A percentile compares a stretch with the other conserved stretches of the same genome.
Conservation (phyloP, 2,329 filamentous ascomycete genomes). For the Talaromyces marneffei region DNA sequence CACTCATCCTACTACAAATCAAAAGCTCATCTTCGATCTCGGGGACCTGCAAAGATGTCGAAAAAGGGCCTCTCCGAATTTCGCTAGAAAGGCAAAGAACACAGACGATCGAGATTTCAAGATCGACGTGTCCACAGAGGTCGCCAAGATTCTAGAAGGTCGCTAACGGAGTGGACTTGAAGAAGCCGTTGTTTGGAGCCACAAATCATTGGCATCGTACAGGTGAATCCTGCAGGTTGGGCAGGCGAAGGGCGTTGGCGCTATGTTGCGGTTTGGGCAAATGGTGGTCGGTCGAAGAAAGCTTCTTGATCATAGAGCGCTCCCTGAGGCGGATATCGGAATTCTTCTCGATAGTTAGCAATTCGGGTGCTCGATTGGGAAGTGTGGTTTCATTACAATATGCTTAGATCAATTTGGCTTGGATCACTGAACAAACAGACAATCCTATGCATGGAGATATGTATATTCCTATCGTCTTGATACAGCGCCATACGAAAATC, state of each 20-base stretch:
- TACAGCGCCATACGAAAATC: not conserved
- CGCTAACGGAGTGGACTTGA: not conserved
- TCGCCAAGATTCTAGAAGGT: no score
- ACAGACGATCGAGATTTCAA: no score
- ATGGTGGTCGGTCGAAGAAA: not conserved
- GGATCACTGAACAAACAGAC: no score
- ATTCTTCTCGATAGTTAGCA: not conserved
- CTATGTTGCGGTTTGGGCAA: not conserved
- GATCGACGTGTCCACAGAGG: no score
- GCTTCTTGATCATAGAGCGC: not conserved
- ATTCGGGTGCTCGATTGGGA: not conserved
- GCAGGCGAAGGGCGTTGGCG: not conserved
- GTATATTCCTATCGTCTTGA: no score
- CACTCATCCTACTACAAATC: no score
- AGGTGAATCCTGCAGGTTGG: not conserved
- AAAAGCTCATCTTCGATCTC: no score
- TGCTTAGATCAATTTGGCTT: not conserved
- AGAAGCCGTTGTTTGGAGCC: not conserved
- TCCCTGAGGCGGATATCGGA: not conserved
- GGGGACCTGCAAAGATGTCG: no score
- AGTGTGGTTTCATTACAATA: no score
- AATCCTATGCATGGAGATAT: not conserved
- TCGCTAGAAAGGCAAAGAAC: no score
- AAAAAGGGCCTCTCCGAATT: no score
- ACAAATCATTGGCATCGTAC: not conserved